phyloP scores from a whole-genome alignment of 2,329 filamentous ascomycete species.

The Colletotrichum magnum region DNA sequence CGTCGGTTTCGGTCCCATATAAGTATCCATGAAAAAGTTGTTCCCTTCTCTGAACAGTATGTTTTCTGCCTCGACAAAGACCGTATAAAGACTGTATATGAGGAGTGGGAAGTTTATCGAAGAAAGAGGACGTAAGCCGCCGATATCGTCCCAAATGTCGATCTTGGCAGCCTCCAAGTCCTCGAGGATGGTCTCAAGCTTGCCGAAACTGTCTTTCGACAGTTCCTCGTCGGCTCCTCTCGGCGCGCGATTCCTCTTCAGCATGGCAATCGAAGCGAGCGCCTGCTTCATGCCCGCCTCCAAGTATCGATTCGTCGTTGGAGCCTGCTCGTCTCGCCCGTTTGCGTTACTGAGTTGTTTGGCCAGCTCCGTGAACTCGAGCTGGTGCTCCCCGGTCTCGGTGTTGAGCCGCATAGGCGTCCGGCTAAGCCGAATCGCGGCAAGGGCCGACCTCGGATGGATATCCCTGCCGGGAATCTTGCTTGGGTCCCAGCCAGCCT shows the following conservation, averaged over 20 bases:
- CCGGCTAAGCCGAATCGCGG: slow-evolving; percentile 45
- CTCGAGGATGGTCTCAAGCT: slow-evolving; percentile 2
- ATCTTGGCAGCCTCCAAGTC: slow-evolving; percentile 3
- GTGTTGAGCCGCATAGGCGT: slow-evolving; percentile 20
- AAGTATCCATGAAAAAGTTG: background rate
- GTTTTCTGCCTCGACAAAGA: background rate
- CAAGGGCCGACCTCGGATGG: slow-evolving; percentile 44
- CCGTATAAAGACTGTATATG: background rate
- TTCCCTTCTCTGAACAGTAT: background rate
- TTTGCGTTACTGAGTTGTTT: too few species aligned
- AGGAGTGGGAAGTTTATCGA: background rate
- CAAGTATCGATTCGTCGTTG: background rate
- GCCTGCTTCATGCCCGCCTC: background rate
- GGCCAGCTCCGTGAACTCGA: too few species aligned
- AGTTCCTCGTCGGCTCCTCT: background rate
- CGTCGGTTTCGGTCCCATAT: background rate
- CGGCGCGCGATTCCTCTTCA: background rate
- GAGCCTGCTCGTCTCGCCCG: background rate
- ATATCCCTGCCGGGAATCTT: slow-evolving; percentile 53
- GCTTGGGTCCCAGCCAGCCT: slow-evolving; percentile 52
- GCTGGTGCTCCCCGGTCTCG: background rate
- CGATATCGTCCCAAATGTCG: background rate
- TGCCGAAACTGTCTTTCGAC: background rate
- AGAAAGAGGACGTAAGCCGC: background rate
- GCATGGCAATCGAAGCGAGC: background rate